Evolutionary conservation across 495 filamentous ascomycete genomes (phyloP).

Genomic region (Penicillium alfredii): DNA sequence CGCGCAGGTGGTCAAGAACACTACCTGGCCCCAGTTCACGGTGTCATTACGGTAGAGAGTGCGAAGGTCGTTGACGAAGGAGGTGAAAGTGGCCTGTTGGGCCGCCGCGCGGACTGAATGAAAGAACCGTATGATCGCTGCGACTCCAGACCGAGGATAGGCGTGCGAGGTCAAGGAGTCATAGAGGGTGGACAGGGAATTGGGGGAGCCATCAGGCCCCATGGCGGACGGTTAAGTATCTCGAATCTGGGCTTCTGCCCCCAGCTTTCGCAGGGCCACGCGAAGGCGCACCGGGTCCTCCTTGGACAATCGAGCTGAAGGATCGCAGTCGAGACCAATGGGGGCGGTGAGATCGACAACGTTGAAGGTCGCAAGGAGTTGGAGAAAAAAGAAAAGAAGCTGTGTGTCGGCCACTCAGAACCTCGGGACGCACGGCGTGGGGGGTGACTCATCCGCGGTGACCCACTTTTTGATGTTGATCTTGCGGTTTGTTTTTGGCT

Average conservation of each 20-base stretch:
- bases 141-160: slow-evolving; percentile 6
- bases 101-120: slow-evolving; percentile 11
- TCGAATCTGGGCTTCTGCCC: slow-evolving; percentile 4
- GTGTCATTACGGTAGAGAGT: slow-evolving; percentile 23
- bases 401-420: slow-evolving; percentile 27
- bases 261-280: slow-evolving; percentile 8
- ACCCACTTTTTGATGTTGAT: no score
- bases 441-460: slow-evolving; percentile 26
- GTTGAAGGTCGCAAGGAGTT: slow-evolving; percentile 17
- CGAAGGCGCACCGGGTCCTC: slow-evolving; percentile 12
- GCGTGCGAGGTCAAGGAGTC: slow-evolving; percentile 13
- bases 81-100: slow-evolving; percentile 15
- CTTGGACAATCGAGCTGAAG: slow-evolving; percentile 11
- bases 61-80: slow-evolving; percentile 17
- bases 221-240: slow-evolving; percentile 15
- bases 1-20: slow-evolving; percentile 33
- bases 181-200: slow-evolving; percentile 12
- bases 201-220: slow-evolving; percentile 10
- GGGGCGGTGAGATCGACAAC: slow-evolving; percentile 21
- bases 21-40: slow-evolving; percentile 28
- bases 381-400: slow-evolving; percentile 15
- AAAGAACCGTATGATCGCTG: slow-evolving; percentile 13
- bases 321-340: slow-evolving; percentile 22
- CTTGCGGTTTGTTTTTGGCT: no score
- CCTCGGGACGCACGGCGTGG: slow-evolving; percentile 26